phyloP scores from a whole-genome alignment of 441 rosid species.

The Populus hybrid region DNA sequence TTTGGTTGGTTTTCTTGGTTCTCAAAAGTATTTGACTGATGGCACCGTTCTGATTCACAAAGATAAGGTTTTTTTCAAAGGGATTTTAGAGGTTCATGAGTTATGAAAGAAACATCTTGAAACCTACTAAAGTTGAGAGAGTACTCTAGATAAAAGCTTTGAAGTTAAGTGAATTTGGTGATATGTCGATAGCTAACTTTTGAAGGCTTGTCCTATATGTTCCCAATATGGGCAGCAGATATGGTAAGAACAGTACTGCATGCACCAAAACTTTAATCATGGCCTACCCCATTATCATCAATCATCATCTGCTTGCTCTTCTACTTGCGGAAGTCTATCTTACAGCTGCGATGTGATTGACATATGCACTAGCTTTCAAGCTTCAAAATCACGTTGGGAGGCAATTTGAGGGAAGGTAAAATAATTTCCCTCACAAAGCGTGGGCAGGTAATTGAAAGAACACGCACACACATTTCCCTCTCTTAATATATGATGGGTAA shows the following conservation, averaged over 20 bases:
- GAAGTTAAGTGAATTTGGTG: conserved; percentile 27
- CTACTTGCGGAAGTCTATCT: background rate
- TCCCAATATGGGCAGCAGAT: conserved; percentile 21
- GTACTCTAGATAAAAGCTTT: conserved; percentile 3
- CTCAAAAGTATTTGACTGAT: background rate
- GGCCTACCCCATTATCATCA: conserved; percentile 21
- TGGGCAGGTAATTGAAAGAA: background rate
- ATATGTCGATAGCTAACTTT: conserved; percentile 26
- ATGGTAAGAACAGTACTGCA: background rate
- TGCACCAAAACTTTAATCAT: conserved; percentile 11
- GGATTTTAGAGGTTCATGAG: background rate
- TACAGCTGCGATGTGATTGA: background rate
- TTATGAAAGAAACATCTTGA: background rate
- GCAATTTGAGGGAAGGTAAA: background rate
- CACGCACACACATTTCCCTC: too few species aligned
- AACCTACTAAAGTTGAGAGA: background rate
- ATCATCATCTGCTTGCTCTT: conserved; percentile 8
- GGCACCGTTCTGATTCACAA: background rate
- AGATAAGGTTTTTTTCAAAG: background rate
- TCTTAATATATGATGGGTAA: too few species aligned
- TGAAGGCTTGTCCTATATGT: conserved; percentile 15
- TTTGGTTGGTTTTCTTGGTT: background rate
- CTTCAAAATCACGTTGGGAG: background rate
- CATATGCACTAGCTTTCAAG: conserved; percentile 1
- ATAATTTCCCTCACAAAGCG: background rate